Conservation (phyloP, 139 green algal species). For the Bryopsis sp. region DNA sequence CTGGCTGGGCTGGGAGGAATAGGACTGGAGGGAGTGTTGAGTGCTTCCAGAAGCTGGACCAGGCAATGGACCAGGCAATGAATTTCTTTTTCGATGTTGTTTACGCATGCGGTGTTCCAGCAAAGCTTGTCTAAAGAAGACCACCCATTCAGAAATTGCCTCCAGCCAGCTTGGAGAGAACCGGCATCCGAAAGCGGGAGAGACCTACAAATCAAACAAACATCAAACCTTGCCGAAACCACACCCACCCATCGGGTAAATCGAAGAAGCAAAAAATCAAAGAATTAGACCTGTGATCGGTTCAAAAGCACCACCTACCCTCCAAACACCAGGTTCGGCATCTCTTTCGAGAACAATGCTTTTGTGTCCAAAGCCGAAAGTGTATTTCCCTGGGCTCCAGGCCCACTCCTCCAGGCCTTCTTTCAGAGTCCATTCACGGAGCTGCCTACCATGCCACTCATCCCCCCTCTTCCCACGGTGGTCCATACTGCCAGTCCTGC, state of each 20-base stretch:
- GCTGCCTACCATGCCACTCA: no score
- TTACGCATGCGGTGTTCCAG: not conserved
- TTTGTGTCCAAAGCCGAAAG: not conserved
- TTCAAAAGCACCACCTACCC: not conserved
- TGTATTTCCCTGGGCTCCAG: not conserved
- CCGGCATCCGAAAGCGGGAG: not conserved
- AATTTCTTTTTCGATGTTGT: not conserved
- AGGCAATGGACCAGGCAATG: not conserved
- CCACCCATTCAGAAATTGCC: not conserved
- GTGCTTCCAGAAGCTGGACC: not conserved
- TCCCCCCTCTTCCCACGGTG: no score
- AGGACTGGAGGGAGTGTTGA: not conserved
- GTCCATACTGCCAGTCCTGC: no score
- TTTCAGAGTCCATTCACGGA: not conserved
- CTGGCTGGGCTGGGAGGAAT: not conserved
- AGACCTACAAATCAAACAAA: not conserved
- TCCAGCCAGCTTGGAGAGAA: slow-evolving; percentile 13
- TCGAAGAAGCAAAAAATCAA: no score
- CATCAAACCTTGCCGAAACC: not conserved
- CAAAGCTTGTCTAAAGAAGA: not conserved
- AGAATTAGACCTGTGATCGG: not conserved
- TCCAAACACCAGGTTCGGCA: slow-evolving; percentile 6
- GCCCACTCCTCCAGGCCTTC: not conserved
- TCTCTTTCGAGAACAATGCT: slow-evolving; percentile 5
- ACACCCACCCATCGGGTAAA: no score